Conservation (phyloP, 176 grass and related monocot species). For the Musa schizocarpa region DNA sequence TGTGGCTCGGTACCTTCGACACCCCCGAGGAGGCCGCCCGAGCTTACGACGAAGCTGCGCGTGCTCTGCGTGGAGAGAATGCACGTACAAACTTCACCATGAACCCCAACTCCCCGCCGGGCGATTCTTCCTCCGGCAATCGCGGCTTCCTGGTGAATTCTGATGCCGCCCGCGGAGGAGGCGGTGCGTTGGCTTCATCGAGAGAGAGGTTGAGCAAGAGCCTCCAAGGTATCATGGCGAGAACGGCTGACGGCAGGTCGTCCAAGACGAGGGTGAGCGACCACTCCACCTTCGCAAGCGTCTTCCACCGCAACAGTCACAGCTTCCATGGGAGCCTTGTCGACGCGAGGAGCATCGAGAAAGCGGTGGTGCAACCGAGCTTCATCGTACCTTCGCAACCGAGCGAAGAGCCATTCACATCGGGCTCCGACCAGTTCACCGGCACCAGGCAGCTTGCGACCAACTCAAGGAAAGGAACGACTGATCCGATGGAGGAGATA, state of each 20-base stretch:
- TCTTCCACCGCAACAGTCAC: constrained; percentile 27
- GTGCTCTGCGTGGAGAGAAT: constrained; percentile 3
- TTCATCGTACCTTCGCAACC: constrained; percentile 43
- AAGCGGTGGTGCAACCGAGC: constrained; percentile 52
- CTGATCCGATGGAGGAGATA: neutral
- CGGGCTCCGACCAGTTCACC: neutral
- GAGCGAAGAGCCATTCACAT: constrained; percentile 14
- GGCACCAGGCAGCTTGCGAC: neutral
- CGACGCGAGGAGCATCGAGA: constrained; percentile 2
- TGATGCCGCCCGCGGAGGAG: neutral
- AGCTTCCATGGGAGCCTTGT: neutral
- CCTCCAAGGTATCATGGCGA: constrained; percentile 34
- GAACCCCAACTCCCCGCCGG: neutral
- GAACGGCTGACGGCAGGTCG: constrained; percentile 25
- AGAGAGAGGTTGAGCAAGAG: constrained; percentile 41
- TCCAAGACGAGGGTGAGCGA: constrained; percentile 24
- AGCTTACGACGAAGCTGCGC: constrained; percentile 17
- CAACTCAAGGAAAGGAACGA: neutral
- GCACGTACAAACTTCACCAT: constrained; percentile 42
- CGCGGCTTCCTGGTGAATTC: neutral
- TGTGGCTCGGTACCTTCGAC: constrained; percentile 20
- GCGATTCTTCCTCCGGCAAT: neutral
- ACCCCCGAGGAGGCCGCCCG: constrained; percentile 14
- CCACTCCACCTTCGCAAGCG: constrained; percentile 43
- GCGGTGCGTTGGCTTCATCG: neutral